Evolutionary conservation across 257 asterid species (phyloP).

Genomic region (Anisodus tanguticus): DNA sequence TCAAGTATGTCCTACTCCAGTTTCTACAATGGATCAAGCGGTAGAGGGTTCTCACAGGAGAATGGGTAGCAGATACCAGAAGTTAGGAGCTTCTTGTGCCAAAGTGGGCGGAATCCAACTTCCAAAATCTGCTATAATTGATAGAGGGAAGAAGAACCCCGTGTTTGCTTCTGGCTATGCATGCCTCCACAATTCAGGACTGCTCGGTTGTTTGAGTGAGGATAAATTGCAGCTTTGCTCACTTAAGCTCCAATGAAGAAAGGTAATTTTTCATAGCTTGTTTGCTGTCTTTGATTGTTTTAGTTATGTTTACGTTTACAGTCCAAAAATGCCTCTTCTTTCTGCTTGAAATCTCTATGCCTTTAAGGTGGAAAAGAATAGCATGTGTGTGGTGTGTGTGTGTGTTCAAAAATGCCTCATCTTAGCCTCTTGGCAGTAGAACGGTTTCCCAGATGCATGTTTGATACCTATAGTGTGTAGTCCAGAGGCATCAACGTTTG

Average conservation of each 20-base stretch:
- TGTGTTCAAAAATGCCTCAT: background rate
- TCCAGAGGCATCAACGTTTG: no score
- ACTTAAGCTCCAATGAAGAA: conserved; percentile 38
- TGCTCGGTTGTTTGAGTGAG: conserved; percentile 73
- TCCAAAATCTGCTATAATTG: conserved; percentile 72
- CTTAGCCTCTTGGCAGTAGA: background rate
- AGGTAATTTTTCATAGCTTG: conserved; percentile 37
- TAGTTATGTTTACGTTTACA: background rate
- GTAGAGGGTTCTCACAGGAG: conserved; percentile 64
- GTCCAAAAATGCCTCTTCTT: background rate
- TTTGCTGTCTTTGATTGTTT: background rate
- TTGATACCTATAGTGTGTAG: background rate
- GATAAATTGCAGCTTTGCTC: conserved; percentile 61
- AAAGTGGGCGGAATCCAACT: conserved; percentile 65
- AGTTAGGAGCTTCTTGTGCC: conserved; percentile 54
- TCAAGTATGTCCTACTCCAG: conserved; percentile 51
- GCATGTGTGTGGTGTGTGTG: no score
- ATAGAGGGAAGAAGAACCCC: conserved; percentile 48
- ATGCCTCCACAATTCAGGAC: conserved; percentile 42
- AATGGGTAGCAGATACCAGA: conserved; percentile 54
- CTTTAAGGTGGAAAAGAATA: background rate
- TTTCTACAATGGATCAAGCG: conserved; percentile 46
- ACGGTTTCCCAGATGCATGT: background rate
- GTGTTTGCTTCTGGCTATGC: conserved; percentile 61
- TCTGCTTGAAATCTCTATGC: background rate